phyloP scores from a whole-genome alignment of 805 yeast genomes.

The Yarrowia porcina region DNA sequence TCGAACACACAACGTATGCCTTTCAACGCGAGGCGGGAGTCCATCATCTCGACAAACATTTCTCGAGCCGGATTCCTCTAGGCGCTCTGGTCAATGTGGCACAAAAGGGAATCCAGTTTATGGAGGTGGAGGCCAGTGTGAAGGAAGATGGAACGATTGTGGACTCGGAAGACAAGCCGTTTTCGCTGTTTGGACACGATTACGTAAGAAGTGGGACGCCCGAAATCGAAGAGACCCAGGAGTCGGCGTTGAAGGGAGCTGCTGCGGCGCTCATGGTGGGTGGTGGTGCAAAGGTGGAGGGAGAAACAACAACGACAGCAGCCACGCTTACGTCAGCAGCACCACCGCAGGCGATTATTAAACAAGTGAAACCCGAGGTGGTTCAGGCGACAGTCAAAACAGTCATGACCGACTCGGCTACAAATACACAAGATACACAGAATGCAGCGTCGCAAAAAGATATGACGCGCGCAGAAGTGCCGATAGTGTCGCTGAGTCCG shows the following conservation, averaged over 20 bases:
- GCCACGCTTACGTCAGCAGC: too few species aligned
- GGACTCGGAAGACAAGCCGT: constrained; percentile 32
- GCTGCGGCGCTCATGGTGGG: neutral
- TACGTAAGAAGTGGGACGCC: constrained; percentile 17
- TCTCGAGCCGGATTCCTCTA: constrained; percentile 56
- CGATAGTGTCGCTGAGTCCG: constrained; percentile 8
- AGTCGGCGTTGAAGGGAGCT: neutral
- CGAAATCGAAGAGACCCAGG: constrained; percentile 2
- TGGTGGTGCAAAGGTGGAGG: too few species aligned
- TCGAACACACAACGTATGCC: constrained; percentile 74
- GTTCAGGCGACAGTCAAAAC: too few species aligned
- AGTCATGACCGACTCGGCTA: neutral
- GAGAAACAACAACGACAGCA: too few species aligned
- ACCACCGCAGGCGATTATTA: too few species aligned
- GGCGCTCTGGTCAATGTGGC: constrained; percentile 80
- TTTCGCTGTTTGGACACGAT: constrained; percentile 30
- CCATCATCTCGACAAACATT: constrained; percentile 51
- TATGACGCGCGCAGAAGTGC: constrained; percentile 8
- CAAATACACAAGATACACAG: neutral
- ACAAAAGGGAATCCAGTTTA: constrained; percentile 79
- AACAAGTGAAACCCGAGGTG: too few species aligned
- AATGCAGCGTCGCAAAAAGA: constrained; percentile 4
- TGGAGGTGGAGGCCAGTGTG: constrained; percentile 63
- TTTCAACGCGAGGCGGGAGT: constrained; percentile 71
- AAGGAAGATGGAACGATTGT: constrained; percentile 39